These are phyloP conservation scores for Dendrocalamus latiflorus DNA, from an alignment of 202 grass and related monocot species.

Conservation along the genomic window DNA sequence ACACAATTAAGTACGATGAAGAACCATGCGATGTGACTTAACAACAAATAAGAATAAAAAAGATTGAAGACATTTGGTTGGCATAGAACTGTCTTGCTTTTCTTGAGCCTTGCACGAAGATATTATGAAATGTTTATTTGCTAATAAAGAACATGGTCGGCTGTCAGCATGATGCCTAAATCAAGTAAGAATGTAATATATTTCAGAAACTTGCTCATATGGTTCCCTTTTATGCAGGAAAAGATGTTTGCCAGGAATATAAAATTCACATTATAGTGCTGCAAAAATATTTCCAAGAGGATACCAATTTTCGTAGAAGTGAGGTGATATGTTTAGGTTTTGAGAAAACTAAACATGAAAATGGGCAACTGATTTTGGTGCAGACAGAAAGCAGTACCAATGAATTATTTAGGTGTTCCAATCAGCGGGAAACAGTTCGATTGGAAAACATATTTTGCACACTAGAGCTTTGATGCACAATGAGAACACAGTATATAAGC, in stretches of 20 bases:
- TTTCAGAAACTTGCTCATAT: conserved; percentile 10
- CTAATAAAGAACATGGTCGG: neutral
- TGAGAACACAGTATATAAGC: conserved; percentile 8
- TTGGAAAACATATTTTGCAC: conserved; percentile 22
- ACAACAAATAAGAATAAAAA: conserved; percentile 15
- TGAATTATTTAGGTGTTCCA: neutral
- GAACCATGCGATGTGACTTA: conserved; percentile 10
- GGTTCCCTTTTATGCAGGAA: neutral
- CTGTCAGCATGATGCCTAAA: neutral
- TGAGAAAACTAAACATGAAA: conserved; percentile 21
- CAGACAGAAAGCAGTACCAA: neutral
- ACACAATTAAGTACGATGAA: conserved; percentile 11
- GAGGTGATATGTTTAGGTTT: neutral
- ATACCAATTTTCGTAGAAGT: neutral
- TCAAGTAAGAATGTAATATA: neutral
- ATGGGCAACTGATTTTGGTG: neutral
- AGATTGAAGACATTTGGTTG: conserved; percentile 14
- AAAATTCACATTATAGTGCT: neutral
- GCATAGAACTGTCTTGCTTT: neutral
- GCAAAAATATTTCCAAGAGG: neutral
- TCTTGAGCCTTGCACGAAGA: neutral
- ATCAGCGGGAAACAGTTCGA: neutral
- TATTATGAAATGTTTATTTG: neutral
- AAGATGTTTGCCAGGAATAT: neutral
- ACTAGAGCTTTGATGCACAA: neutral